A percentile compares a stretch with the other conserved stretches of the same genome.
Evolutionary conservation across 2,329 filamentous ascomycete genomes (phyloP).

Genomic region (Acephala macrosclerotiorum): DNA sequence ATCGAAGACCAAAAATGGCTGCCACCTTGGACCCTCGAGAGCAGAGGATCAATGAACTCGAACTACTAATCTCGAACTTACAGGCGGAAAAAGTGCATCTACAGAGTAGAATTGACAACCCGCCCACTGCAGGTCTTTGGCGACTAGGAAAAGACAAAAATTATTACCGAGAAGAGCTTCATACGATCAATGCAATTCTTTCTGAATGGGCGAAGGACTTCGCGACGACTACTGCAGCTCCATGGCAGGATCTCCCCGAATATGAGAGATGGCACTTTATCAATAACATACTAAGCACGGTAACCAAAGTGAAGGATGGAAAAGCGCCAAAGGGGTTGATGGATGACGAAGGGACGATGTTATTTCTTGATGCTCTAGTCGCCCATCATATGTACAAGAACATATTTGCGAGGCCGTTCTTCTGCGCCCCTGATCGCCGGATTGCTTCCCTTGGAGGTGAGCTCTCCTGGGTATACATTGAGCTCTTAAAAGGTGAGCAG

Average conservation of each 20-base stretch:
- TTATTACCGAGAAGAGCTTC: not conserved
- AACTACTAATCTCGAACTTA: not conserved
- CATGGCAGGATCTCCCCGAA: not conserved
- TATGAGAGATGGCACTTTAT: not conserved
- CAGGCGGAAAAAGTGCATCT: not conserved
- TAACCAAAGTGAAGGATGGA: not conserved
- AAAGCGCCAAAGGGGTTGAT: not conserved
- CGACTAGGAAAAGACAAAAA: not conserved
- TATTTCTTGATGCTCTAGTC: not conserved
- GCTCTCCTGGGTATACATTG: not conserved
- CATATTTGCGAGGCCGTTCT: not conserved
- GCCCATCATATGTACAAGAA: not conserved
- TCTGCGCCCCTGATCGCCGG: not conserved
- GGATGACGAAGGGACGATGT: not conserved
- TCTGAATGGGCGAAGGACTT: not conserved
- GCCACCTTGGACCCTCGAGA: not conserved
- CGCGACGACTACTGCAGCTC: not conserved
- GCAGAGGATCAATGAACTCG: not conserved
- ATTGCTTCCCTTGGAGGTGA: not conserved
- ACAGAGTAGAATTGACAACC: not conserved
- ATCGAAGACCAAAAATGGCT: not conserved
- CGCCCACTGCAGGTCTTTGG: not conserved
- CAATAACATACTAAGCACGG: not conserved
- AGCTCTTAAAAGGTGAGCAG: not conserved
- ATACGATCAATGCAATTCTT: not conserved